Evolutionary conservation across 345 rosid genomes (phyloP).

Genomic region (Eucalyptus rudis): DNA sequence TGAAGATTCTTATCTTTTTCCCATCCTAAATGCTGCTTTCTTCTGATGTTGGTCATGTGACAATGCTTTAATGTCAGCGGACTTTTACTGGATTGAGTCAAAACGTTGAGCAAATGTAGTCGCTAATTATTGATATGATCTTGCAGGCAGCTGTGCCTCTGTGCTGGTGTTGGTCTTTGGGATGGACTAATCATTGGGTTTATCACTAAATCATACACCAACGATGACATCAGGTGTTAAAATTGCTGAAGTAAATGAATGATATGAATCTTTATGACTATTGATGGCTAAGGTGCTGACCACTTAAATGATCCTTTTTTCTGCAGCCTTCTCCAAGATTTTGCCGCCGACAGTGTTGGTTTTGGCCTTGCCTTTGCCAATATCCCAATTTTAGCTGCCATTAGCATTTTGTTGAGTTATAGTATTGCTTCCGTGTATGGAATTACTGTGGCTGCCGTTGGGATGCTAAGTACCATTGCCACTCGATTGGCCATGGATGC

Average conservation of each 20-base stretch:
- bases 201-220: not conserved
- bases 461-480: slow-evolving; percentile 32
- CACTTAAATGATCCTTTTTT: not conserved
- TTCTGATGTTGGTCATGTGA: not conserved
- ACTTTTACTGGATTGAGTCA: not conserved
- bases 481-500: slow-evolving; percentile 30
- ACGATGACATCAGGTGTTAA: not conserved
- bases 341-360: too few species aligned
- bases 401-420: slow-evolving; percentile 17
- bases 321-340: not conserved
- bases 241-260: not conserved
- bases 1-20: not conserved
- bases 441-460: slow-evolving; percentile 23
- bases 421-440: slow-evolving; percentile 27
- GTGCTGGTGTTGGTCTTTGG: slow-evolving; percentile 2
- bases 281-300: not conserved
- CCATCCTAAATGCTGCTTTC: not conserved
- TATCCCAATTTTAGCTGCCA: slow-evolving; percentile 2
- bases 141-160: not conserved
- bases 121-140: not conserved
- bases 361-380: too few species aligned
- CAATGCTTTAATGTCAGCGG: not conserved
- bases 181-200: not conserved
- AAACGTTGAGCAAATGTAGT: not conserved
- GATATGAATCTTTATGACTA: not conserved